A percentile compares a stretch with the other conserved stretches of the same genome.
These are phyloP conservation scores for Sclerotinia minor DNA, from an alignment of 2,329 filamentous ascomycete species.

Conservation along the genomic window DNA sequence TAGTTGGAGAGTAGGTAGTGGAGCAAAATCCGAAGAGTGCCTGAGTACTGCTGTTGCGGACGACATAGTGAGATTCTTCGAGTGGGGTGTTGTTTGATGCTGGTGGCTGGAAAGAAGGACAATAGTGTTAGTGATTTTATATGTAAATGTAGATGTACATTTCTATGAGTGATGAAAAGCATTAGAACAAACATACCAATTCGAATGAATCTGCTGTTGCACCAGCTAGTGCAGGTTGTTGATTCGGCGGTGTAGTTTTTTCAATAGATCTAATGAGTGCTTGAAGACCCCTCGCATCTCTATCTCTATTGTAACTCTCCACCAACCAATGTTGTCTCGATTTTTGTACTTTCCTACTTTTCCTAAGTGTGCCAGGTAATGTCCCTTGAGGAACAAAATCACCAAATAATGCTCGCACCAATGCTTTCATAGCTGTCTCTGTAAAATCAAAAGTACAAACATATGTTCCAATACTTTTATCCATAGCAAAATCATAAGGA, in stretches of 20 bases:
- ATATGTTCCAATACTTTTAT: slow-evolving; percentile 86
- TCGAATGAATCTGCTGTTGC: slow-evolving; percentile 75
- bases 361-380: slow-evolving; percentile 73
- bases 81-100: neutral
- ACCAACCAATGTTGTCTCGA: slow-evolving; percentile 96
- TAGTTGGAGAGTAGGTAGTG: slow-evolving; percentile 72
- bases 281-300: slow-evolving; percentile 72
- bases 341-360: slow-evolving; percentile 82
- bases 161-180: neutral
- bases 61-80: slow-evolving; percentile 84
- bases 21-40: slow-evolving; percentile 90
- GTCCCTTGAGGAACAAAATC: slow-evolving; percentile 63
- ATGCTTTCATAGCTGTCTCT: slow-evolving; percentile 81
- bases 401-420: slow-evolving; percentile 82
- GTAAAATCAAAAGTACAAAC: slow-evolving; percentile 97
- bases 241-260: slow-evolving; percentile 63
- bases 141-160: neutral
- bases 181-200: slow-evolving; percentile 46
- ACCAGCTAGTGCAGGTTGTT: slow-evolving; percentile 63
- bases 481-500: slow-evolving; percentile 94
- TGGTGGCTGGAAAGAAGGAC: slow-evolving; percentile 3
- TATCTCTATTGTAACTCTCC: slow-evolving; percentile 78
- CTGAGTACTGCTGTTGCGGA: slow-evolving; percentile 89
- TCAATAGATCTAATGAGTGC: slow-evolving; percentile 71
- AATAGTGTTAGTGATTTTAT: slow-evolving; percentile 12